phyloP scores from a whole-genome alignment of 768 basidiomycete genomes.

The Ramaria sp. region DNA sequence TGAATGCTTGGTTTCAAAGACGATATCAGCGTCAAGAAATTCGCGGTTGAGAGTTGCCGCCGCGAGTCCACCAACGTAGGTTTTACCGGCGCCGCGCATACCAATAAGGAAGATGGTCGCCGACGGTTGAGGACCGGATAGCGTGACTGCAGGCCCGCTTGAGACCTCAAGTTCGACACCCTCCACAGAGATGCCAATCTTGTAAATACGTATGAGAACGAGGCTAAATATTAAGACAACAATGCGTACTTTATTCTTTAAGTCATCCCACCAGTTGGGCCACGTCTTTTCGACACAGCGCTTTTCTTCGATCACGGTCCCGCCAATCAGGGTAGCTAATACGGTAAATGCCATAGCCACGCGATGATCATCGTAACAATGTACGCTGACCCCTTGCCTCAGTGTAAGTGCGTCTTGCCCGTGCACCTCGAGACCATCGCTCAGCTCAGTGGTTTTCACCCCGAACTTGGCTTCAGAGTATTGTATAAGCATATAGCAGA shows the following conservation, averaged over 20 bases:
- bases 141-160: constrained; percentile 34
- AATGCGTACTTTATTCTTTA: constrained; percentile 76
- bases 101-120: constrained; percentile 75
- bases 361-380: constrained; percentile 98
- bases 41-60: constrained; percentile 61
- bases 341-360: constrained; percentile 99
- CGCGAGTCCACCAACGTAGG: constrained; percentile 73
- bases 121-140: constrained; percentile 21
- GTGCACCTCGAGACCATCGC: constrained; percentile 85
- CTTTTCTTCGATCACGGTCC: constrained; percentile 88
- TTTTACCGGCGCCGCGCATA: constrained; percentile 97
- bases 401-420: constrained; percentile 61
- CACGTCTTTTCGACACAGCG: constrained; percentile 99
- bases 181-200: constrained; percentile 85
- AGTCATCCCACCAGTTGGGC: constrained; percentile 99
- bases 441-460: constrained; percentile 82
- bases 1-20: constrained; percentile 56
- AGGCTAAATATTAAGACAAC: neutral
- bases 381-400: constrained; percentile 63
- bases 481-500: constrained; percentile 14
- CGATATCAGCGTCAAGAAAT: constrained; percentile 76
- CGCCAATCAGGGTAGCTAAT: constrained; percentile 58
- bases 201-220: neutral
- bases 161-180: constrained; percentile 63
- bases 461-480: constrained; percentile 62